Percentiles rank a stretch among this genome's conserved stretches.
Evolutionary conservation across 371 early-diverging fungal genomes (phyloP).

Genomic region (Circinella umbellata): DNA sequence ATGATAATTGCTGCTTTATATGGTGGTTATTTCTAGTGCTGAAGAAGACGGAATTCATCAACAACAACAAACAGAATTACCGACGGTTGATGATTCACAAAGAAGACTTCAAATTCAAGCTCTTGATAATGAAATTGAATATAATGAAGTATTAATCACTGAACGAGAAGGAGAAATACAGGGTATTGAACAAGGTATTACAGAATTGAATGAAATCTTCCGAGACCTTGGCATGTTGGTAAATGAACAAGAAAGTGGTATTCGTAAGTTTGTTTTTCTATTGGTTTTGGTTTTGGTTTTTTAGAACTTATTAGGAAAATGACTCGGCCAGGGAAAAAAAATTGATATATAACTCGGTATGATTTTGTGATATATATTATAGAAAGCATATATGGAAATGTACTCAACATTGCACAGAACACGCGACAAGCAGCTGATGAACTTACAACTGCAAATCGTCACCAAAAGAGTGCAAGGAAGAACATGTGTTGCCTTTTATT

Average conservation of each 20-base stretch:
- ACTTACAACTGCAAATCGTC: constrained; percentile 76
- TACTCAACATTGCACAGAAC: constrained; percentile 78
- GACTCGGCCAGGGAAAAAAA: too few relatives aligned
- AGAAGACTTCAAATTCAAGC: constrained; percentile 72
- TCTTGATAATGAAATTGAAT: constrained; percentile 90
- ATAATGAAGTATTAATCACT: constrained; percentile 88
- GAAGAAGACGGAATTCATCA: constrained; percentile 54
- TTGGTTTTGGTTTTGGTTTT: too few relatives aligned
- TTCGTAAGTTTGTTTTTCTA: constrained; percentile 69
- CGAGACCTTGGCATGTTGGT: constrained; percentile 95
- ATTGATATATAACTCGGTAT: background rate
- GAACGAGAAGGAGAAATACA: constrained; percentile 93
- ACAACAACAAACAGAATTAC: constrained; percentile 48
- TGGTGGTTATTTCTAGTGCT: constrained; percentile 8
- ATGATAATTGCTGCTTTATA: background rate
- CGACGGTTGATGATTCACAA: constrained; percentile 68
- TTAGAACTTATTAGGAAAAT: too few relatives aligned
- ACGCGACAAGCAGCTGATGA: constrained; percentile 83
- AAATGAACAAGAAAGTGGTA: constrained; percentile 91
- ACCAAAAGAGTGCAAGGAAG: constrained; percentile 82
- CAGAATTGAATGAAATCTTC: constrained; percentile 94
- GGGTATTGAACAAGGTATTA: constrained; percentile 92
- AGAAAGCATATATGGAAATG: constrained; percentile 74
- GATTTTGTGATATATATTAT: background rate
- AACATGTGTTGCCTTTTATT: constrained; percentile 82